A percentile compares a stretch with the other conserved stretches of the same genome.
phyloP scores from a whole-genome alignment of 768 basidiomycete genomes.

The Russula sp. region DNA sequence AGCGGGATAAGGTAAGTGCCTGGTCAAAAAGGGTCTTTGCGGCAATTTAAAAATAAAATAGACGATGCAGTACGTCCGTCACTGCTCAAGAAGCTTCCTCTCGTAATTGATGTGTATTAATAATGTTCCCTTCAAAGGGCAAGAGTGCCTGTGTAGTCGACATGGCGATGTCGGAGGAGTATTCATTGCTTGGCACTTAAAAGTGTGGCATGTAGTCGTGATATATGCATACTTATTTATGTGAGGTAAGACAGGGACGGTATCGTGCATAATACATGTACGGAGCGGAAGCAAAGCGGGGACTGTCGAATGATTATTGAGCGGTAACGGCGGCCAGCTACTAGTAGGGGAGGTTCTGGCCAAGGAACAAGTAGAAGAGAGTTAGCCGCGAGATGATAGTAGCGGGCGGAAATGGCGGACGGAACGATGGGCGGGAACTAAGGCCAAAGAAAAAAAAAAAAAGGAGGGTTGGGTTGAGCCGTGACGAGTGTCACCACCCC shows the following conservation, averaged over 20 bases:
- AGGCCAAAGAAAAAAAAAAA: neutral
- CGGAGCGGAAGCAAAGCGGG: constrained; percentile 22
- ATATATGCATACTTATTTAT: neutral
- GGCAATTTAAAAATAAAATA: constrained; percentile 14
- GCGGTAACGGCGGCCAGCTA: neutral
- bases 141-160: neutral
- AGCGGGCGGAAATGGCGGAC: neutral
- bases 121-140: neutral
- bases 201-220: neutral
- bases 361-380: neutral
- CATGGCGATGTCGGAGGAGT: neutral
- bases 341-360: neutral
- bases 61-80: neutral
- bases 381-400: neutral
- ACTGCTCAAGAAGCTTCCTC: neutral
- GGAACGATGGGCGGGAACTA: neutral
- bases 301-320: constrained; percentile 13
- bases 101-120: neutral
- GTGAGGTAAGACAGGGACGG: neutral
- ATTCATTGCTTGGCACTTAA: neutral
- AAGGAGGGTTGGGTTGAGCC: neutral
- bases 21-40: constrained; percentile 14
- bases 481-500: constrained; percentile 12
- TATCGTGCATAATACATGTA: neutral
- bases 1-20: constrained; percentile 22